Conservation (phyloP, 2,329 filamentous ascomycete genomes). For the Ophiocordyceps camponoti-floridani region DNA sequence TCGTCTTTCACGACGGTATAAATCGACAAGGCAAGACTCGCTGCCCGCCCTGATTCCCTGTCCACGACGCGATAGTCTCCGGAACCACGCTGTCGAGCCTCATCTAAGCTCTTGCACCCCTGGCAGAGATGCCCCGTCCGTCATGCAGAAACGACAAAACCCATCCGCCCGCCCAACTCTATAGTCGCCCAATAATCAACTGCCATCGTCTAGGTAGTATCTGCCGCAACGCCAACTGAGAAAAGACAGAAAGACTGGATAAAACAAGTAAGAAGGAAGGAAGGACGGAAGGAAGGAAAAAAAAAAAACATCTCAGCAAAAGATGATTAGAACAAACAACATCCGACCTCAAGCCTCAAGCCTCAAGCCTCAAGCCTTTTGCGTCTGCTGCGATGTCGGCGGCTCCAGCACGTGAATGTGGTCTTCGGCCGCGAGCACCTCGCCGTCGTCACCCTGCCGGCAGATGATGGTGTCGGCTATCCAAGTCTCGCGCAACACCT, state of each 20-base stretch:
- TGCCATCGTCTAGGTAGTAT: not conserved
- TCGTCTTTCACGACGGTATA: not conserved
- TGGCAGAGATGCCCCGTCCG: not conserved
- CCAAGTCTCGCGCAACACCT: slow-evolving; percentile 81
- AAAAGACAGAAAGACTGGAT: not conserved
- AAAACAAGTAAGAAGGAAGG: not conserved
- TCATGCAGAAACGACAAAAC: not conserved
- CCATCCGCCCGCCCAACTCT: not conserved
- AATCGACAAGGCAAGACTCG: not conserved
- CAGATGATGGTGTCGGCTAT: slow-evolving; percentile 74
- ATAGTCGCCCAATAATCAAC: not conserved
- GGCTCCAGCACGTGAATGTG: slow-evolving; percentile 80
- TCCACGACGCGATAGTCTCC: not conserved
- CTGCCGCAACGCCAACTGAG: not conserved
- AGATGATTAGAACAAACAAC: too few relatives aligned
- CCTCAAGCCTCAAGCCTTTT: slow-evolving; percentile 1
- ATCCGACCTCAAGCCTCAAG: too few relatives aligned
- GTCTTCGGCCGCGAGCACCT: slow-evolving; percentile 52
- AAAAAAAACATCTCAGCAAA: not conserved
- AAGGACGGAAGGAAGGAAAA: not conserved
- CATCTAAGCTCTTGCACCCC: not conserved
- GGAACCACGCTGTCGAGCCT: not conserved
- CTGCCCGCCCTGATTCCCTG: not conserved
- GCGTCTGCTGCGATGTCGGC: slow-evolving; percentile 24
- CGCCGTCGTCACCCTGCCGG: slow-evolving; percentile 53